Conservation (phyloP, 2,329 filamentous ascomycete species). For the Aspergillus tamarii region DNA sequence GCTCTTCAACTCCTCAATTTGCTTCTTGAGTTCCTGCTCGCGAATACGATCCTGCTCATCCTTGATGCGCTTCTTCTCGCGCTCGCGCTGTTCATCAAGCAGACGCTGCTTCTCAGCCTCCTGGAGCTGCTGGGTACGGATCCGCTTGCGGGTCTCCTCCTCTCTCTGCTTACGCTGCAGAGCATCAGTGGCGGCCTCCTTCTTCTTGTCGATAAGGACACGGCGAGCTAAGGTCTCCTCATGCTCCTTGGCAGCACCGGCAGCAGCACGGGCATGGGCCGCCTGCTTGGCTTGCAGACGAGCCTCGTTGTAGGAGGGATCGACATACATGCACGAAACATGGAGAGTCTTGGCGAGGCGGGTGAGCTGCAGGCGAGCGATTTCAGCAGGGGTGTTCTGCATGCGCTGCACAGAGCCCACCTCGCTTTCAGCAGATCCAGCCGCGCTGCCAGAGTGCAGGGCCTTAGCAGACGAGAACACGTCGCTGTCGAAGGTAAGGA, state of each 20-base stretch:
- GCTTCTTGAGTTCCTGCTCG: slow-evolving; percentile 91
- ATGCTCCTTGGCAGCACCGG: slow-evolving; percentile 90
- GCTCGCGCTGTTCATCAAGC: slow-evolving; percentile 88
- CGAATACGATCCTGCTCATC: slow-evolving; percentile 88
- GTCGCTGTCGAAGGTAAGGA: slow-evolving; percentile 96
- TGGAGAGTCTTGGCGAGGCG: slow-evolving; percentile 89
- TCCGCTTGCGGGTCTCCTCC: slow-evolving; percentile 82
- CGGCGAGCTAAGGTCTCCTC: slow-evolving; percentile 81
- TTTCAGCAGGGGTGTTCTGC: slow-evolving; percentile 96
- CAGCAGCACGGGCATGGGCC: slow-evolving; percentile 79
- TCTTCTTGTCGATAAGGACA: slow-evolving; percentile 92
- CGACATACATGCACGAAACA: slow-evolving; percentile 93
- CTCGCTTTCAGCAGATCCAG: slow-evolving; percentile 86
- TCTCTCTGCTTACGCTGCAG: slow-evolving; percentile 89
- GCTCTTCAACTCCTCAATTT: slow-evolving; percentile 87
- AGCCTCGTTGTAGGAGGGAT: slow-evolving; percentile 82
- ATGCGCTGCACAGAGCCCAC: slow-evolving; percentile 85
- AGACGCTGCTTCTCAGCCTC: slow-evolving; percentile 89
- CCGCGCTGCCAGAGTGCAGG: slow-evolving; percentile 77
- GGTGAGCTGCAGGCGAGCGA: slow-evolving; percentile 91
- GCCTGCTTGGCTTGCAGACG: slow-evolving; percentile 77
- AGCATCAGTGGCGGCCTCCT: slow-evolving; percentile 89
- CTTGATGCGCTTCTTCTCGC: slow-evolving; percentile 82
- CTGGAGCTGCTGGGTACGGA: slow-evolving; percentile 83
- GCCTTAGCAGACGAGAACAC: slow-evolving; percentile 98